Evolutionary conservation across 441 rosid genomes (phyloP), one percentile per base, ranked within the genome.

Genomic region (Populus hybrid): DNA sequence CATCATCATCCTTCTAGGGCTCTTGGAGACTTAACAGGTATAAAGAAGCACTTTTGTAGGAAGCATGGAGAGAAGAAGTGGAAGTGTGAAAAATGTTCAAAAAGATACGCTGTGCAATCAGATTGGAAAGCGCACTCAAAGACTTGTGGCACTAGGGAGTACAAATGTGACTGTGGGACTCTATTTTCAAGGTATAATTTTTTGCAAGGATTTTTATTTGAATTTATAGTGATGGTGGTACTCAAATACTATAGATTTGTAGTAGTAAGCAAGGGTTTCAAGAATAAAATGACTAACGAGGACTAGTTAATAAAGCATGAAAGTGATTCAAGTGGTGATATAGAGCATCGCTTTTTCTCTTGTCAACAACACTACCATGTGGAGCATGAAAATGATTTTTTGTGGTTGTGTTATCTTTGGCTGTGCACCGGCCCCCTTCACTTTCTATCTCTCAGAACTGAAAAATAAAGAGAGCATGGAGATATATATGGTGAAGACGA

Each of bases 51-150:
- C 86, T 94, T 91, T 68, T 91, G 91, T 42, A 79, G 98, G 84
- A 94, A 94, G 81, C 98, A 94, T 36, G 98, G 98, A 0, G 98
- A 94, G 87, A 94, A 94, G 85, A 92, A 92, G 93, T 29, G 31
- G 31, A 29, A 29, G 31, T 29, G 31, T 29, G 31, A 29, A 29
- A 29, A 29, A 29, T 29, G 99, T 83, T 88, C 93, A 2, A 94
- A 94, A 88, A 72, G 90, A 77, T 94, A 94, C 33, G 99, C 99
- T 50, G 99, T 94, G 40, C 93, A 87, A 79, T 94, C 99, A 5
- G 99, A 94, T 82, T 94, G 97, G 88, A 94, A 94, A 84, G 99
- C 99, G 6, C 99, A 94, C 85, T 86, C 94, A 1, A 93, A 94
- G 80, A 90, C 99, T 65, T 94, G 99, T 77, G 99, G 99, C 78